phyloP scores from a whole-genome alignment of 192 early-diverging fungal genomes.

The Podila clonocystis region DNA sequence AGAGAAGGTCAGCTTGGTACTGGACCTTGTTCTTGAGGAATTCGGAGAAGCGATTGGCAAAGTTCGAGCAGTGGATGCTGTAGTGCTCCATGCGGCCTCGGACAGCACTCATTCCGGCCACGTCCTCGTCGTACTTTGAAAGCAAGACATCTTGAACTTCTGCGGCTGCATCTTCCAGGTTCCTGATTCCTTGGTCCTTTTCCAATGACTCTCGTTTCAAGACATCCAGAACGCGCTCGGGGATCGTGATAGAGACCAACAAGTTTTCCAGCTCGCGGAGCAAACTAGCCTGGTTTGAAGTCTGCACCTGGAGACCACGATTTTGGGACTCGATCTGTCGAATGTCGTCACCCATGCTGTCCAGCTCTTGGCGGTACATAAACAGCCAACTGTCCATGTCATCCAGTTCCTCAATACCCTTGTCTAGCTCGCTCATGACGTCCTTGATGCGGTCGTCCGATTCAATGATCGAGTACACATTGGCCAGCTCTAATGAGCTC shows the following conservation, averaged over 20 bases:
- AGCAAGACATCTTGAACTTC: slow-evolving; percentile 75
- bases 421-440: slow-evolving; percentile 86
- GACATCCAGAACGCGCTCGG: slow-evolving; percentile 67
- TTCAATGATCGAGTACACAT: slow-evolving; percentile 94
- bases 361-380: slow-evolving; percentile 87
- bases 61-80: slow-evolving; percentile 69
- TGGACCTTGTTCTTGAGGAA: slow-evolving; percentile 74
- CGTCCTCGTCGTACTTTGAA: slow-evolving; percentile 63
- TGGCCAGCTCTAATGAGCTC: slow-evolving; percentile 87
- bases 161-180: slow-evolving; percentile 71
- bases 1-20: slow-evolving; percentile 61
- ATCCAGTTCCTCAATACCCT: slow-evolving; percentile 81
- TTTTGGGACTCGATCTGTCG: slow-evolving; percentile 95
- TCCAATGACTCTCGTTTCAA: slow-evolving; percentile 76
- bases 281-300: slow-evolving; percentile 87
- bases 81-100: slow-evolving; percentile 76
- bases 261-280: slow-evolving; percentile 88
- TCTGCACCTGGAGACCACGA: slow-evolving; percentile 88
- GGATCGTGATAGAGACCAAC: slow-evolving; percentile 64
- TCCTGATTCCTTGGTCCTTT: slow-evolving; percentile 63
- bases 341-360: slow-evolving; percentile 78
- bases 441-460: slow-evolving; percentile 86
- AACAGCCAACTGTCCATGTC: slow-evolving; percentile 89
- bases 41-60: slow-evolving; percentile 69
- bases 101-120: slow-evolving; percentile 44